phyloP scores from a whole-genome alignment of 371 early-diverging fungal species.

The Coelomomyces lativittatus region DNA sequence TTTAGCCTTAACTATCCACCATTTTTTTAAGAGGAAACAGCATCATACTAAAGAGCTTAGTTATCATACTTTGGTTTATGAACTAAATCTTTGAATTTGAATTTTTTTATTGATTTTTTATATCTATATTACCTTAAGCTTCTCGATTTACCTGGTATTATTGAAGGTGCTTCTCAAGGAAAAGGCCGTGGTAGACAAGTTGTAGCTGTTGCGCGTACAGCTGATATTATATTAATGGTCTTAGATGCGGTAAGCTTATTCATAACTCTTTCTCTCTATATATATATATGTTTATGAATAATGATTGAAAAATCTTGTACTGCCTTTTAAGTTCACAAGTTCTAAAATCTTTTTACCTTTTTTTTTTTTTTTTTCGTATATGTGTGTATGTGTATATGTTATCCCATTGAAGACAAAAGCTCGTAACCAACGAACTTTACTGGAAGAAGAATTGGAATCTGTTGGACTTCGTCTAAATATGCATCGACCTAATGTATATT shows the following conservation, averaged over 20 bases:
- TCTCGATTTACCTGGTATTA: slow-evolving; percentile 82
- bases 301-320: too few species aligned
- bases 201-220: slow-evolving; percentile 90
- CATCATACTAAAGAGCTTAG: too few species aligned
- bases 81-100: background rate
- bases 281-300: background rate
- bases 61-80: too few species aligned
- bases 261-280: background rate
- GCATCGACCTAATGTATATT: slow-evolving; percentile 75
- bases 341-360: too few species aligned
- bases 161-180: slow-evolving; percentile 98
- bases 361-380: background rate
- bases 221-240: slow-evolving; percentile 93
- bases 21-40: too few species aligned
- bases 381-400: too few species aligned
- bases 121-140: too few species aligned
- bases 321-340: too few species aligned
- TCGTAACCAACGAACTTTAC: slow-evolving; percentile 60
- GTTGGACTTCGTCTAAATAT: slow-evolving; percentile 95
- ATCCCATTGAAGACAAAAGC: slow-evolving; percentile 69
- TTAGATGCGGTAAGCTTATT: slow-evolving; percentile 47
- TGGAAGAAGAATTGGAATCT: slow-evolving; percentile 94
- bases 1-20: too few species aligned
- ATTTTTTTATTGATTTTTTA: background rate
- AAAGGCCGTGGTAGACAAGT: slow-evolving; percentile 98